Evolutionary conservation across 257 asterid species (phyloP).

Genomic region (Lithospermum erythrorhizon): DNA sequence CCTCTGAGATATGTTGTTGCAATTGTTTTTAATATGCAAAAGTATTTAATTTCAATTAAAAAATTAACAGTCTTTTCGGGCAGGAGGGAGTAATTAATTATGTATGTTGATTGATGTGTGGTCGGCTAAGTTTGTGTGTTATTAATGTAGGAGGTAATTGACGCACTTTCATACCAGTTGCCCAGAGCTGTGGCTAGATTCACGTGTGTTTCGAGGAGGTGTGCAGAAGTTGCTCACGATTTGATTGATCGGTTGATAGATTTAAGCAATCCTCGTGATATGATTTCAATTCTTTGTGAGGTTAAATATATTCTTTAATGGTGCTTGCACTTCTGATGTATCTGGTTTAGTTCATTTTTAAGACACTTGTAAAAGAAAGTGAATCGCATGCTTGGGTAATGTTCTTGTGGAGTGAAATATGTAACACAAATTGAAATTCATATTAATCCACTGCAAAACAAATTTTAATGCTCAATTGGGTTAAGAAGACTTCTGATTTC

Average conservation of each 20-base stretch:
- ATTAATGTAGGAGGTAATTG: constrained; percentile 43
- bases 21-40: too few relatives aligned
- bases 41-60: too few relatives aligned
- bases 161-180: constrained; percentile 58
- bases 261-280: constrained; percentile 63
- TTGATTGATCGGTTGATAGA: constrained; percentile 35
- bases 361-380: neutral
- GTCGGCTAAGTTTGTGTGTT: neutral
- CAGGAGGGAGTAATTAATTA: neutral
- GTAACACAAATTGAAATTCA: too few relatives aligned
- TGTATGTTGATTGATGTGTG: neutral
- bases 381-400: neutral
- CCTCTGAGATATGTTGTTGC: too few relatives aligned
- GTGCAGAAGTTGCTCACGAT: constrained; percentile 40
- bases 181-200: constrained; percentile 57
- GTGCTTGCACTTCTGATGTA: neutral
- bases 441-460: neutral
- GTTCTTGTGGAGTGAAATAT: neutral
- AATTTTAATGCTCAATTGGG: neutral
- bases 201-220: constrained; percentile 45
- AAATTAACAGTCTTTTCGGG: neutral
- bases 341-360: neutral
- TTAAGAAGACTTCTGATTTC: neutral
- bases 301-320: constrained; percentile 25
- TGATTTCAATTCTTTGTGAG: constrained; percentile 75